Conservation (phyloP, 176 grass and related monocot species). For the Aegilops umbellulata region DNA sequence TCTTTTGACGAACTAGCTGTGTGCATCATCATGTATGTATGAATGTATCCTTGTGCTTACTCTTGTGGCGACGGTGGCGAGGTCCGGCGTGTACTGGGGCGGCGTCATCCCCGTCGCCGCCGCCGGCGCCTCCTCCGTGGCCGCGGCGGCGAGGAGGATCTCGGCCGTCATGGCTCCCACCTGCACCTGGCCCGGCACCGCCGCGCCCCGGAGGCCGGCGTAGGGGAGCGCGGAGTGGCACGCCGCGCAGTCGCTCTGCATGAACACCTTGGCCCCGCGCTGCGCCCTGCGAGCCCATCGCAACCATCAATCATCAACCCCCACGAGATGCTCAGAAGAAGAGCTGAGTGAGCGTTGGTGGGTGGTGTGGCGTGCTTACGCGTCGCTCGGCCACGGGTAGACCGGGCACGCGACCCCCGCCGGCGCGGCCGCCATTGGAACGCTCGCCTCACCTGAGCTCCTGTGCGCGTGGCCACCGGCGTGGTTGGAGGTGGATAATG, state of each 20-base stretch:
- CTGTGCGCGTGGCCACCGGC: background rate
- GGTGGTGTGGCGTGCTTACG: slow-evolving; percentile 1
- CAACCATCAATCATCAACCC: background rate
- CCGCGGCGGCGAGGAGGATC: slow-evolving; percentile 27
- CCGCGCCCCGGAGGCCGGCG: background rate
- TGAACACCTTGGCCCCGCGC: slow-evolving; percentile 52
- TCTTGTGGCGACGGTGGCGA: slow-evolving; percentile 14
- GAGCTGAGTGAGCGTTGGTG: background rate
- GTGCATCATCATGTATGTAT: too few relatives aligned
- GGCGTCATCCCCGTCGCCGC: too few relatives aligned
- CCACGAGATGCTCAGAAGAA: background rate
- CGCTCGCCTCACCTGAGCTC: background rate
- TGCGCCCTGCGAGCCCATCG: background rate
- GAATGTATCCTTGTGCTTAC: background rate
- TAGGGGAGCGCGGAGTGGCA: slow-evolving; percentile 66
- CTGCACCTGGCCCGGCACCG: background rate
- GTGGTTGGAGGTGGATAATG: background rate
- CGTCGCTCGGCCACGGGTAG: slow-evolving; percentile 59
- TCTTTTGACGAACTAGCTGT: too few relatives aligned
- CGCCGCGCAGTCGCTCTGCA: slow-evolving; percentile 57
- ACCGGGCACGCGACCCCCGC: slow-evolving; percentile 23
- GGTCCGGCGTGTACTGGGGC: slow-evolving; percentile 9
- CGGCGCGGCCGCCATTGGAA: slow-evolving; percentile 9
- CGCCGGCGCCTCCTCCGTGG: too few relatives aligned
- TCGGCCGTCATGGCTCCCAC: slow-evolving; percentile 21